These are phyloP conservation scores for Hanseniaspora lindneri DNA, from an alignment of 805 yeast species.

Conservation along the genomic window DNA sequence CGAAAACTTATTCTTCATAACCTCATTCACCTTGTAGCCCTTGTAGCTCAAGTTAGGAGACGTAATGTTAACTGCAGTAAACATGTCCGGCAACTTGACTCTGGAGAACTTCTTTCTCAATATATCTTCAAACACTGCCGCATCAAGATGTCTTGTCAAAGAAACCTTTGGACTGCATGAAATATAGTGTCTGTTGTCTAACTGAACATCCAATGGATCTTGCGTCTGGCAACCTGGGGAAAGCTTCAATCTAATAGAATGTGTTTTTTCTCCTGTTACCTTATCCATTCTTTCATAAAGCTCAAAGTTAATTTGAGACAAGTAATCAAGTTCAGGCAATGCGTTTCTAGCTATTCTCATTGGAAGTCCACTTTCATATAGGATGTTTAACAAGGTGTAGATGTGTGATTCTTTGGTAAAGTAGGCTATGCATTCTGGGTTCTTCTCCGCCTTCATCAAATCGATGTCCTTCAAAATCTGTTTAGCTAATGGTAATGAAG, in stretches of 20 bases:
- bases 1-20: neutral
- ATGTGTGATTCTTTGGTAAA: slow-evolving; percentile 96
- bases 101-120: slow-evolving; percentile 70
- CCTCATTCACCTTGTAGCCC: slow-evolving; percentile 14
- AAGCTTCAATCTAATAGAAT: slow-evolving; percentile 78
- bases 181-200: slow-evolving; percentile 91
- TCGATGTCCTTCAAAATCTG: slow-evolving; percentile 74
- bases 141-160: slow-evolving; percentile 83
- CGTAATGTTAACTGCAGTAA: slow-evolving; percentile 77
- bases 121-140: slow-evolving; percentile 75
- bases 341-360: slow-evolving; percentile 91
- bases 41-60: slow-evolving; percentile 40
- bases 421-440: slow-evolving; percentile 76
- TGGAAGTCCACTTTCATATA: slow-evolving; percentile 88
- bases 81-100: slow-evolving; percentile 81
- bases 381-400: slow-evolving; percentile 79
- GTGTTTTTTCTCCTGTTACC: slow-evolving; percentile 55
- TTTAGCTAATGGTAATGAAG: slow-evolving; percentile 85
- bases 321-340: slow-evolving; percentile 87
- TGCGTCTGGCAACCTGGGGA: slow-evolving; percentile 98
- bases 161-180: slow-evolving; percentile 88
- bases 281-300: slow-evolving; percentile 71
- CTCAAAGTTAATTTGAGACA: slow-evolving; percentile 90
- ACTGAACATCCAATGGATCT: slow-evolving; percentile 91
- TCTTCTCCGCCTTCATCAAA: slow-evolving; percentile 61